Conservation (phyloP, 2,329 filamentous ascomycete genomes). For the Hypoxylon sp. region DNA sequence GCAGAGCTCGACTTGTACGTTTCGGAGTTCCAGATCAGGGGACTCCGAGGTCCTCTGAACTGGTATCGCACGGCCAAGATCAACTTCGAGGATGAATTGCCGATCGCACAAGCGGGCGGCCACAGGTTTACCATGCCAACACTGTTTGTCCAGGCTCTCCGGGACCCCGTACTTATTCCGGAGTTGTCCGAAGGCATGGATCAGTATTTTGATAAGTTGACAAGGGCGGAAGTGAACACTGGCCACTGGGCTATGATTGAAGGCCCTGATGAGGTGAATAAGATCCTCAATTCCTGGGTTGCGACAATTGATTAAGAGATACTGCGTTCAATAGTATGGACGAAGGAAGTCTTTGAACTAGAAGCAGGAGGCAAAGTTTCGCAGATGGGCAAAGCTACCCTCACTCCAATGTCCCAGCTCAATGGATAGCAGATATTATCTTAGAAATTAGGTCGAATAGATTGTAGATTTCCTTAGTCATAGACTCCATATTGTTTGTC, state of each 20-base stretch:
- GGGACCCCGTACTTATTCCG: slow-evolving; percentile 72
- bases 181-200: slow-evolving; percentile 73
- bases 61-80: slow-evolving; percentile 76
- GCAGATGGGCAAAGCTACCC: background rate
- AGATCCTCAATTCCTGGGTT: slow-evolving; percentile 20
- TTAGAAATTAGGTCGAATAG: background rate
- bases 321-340: background rate
- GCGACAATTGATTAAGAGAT: slow-evolving; percentile 13
- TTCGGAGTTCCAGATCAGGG: slow-evolving; percentile 70
- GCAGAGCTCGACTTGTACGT: slow-evolving; percentile 77
- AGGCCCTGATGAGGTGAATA: slow-evolving; percentile 16
- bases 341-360: background rate
- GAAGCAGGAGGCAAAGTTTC: background rate
- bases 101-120: slow-evolving; percentile 56
- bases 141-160: slow-evolving; percentile 74
- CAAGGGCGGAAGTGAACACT: slow-evolving; percentile 25
- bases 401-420: background rate
- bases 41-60: slow-evolving; percentile 75
- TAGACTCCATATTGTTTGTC: background rate
- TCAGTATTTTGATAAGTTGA: slow-evolving; percentile 63
- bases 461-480: background rate
- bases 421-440: background rate
- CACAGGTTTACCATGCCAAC: slow-evolving; percentile 64
- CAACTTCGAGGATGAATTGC: slow-evolving; percentile 75
- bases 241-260: slow-evolving; percentile 31